Base-by-base conservation (phyloP, 305 asterid species). In the Solanum hybrid region DNA sequence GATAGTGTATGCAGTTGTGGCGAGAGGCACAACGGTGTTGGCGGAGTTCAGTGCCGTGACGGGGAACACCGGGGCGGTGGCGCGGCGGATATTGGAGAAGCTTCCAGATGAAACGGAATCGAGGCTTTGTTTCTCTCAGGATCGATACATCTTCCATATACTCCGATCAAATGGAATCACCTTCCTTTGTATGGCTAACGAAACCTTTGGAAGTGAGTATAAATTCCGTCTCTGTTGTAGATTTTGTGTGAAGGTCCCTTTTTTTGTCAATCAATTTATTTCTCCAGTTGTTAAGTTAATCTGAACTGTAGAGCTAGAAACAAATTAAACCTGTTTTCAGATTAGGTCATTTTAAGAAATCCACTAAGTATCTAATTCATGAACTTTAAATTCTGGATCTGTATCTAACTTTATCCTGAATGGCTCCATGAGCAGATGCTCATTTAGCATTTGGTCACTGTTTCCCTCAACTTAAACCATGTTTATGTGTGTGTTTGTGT, bases 101-200 rank as follows among this genome's bases (percentile, higher is more conserved):
- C 92, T 97, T 3, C 91, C 93, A 78, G 92, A 94, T 78, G 93
- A 95, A 89, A 90, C 96, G 4, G 99, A 97, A 88, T 92, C 98
- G 42, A 94, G 99, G 93, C 95, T 96, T 42, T 97, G 99, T 91
- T 97, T 95, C 94, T 96, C 98, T 31, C 99, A 97, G 92, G 99
- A 96, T 94, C 96, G 99, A 10, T 95, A 95, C 91, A 97, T 97
- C 89, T 96, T 97, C 88, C 99, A 97, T 91, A 96, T 97, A 86
- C 97, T 97, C 91, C 94, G 95, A 88, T 93, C 98, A 15, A 95
- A 96, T 91, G 98, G 98, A 90, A 93, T 97, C 78, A 91, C 93
- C 11, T 97, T 92, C 91, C 99, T 97, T 89, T 97, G 99, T 97
- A 97, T 97, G 99, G 99, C 99, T 64, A 97, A 95, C 91, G 98